phyloP scores from a whole-genome alignment of 2,329 filamentous ascomycete genomes.

The Cryphonectria radicalis region DNA sequence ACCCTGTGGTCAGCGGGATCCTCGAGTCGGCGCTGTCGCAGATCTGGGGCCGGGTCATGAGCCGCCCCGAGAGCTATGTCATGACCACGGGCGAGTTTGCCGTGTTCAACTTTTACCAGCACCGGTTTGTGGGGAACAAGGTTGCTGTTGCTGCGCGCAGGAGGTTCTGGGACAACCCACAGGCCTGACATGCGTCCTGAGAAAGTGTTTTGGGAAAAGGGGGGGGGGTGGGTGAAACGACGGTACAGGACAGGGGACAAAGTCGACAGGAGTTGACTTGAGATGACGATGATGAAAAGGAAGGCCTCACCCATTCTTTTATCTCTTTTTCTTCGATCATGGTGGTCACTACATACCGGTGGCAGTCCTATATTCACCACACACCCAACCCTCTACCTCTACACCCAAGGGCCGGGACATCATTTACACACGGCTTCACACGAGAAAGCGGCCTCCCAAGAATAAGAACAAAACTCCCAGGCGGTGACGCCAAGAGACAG shows the following conservation, averaged over 20 bases:
- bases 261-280: background rate
- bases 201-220: background rate
- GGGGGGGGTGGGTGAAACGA: background rate
- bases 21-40: conserved; percentile 67
- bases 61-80: conserved; percentile 70
- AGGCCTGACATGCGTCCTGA: conserved; percentile 37
- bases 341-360: no score
- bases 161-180: conserved; percentile 57
- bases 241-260: background rate
- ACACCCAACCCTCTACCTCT: background rate
- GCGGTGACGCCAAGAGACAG: no score
- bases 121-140: conserved; percentile 61
- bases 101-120: conserved; percentile 83
- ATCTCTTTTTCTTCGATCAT: no score
- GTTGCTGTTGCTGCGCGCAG: conserved; percentile 52
- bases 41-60: conserved; percentile 71
- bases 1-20: conserved; percentile 64
- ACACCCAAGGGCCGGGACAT: background rate
- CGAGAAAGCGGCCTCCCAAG: no score
- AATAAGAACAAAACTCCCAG: no score
- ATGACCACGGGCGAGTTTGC: conserved; percentile 79
- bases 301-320: background rate
- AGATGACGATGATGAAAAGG: background rate
- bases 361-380: background rate
- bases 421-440: background rate